phyloP scores from a whole-genome alignment of 164 flowering plant species.

The Annona squamosa region DNA sequence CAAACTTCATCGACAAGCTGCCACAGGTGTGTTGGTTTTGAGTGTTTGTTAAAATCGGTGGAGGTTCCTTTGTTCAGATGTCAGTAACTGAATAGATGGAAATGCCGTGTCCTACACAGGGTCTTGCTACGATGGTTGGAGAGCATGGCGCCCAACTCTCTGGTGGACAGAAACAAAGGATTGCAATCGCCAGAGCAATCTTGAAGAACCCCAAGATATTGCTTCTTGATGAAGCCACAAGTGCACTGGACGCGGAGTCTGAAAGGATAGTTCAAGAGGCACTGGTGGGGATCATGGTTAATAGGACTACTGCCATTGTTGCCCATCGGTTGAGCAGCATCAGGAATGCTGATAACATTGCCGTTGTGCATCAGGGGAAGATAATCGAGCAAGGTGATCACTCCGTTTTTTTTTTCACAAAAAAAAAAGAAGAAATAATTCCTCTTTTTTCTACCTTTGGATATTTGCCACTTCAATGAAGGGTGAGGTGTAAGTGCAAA shows the following conservation, averaged over 20 bases:
- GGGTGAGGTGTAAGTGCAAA: too few relatives aligned
- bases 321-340: conserved; percentile 70
- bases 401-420: background rate
- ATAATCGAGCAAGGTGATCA: conserved; percentile 59
- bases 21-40: conserved; percentile 36
- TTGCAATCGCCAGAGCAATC: conserved; percentile 72
- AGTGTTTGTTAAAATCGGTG: too few relatives aligned
- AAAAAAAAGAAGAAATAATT: too few relatives aligned
- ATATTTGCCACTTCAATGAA: too few relatives aligned
- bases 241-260: conserved; percentile 69
- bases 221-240: conserved; percentile 80
- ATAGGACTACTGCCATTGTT: conserved; percentile 55
- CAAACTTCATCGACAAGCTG: conserved; percentile 56
- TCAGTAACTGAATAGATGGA: background rate
- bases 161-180: conserved; percentile 77
- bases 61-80: background rate
- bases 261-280: conserved; percentile 67
- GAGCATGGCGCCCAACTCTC: conserved; percentile 70
- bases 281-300: conserved; percentile 37
- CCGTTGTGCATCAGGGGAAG: conserved; percentile 61
- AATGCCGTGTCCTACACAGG: conserved; percentile 26
- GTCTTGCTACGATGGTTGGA: conserved; percentile 65
- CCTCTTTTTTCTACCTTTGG: too few relatives aligned
- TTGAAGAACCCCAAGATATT: conserved; percentile 66
- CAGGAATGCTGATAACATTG: conserved; percentile 53